These are phyloP conservation scores for Arachnopeziza araneosa DNA, from an alignment of 2,329 filamentous ascomycete genomes.

Conservation along the genomic window DNA sequence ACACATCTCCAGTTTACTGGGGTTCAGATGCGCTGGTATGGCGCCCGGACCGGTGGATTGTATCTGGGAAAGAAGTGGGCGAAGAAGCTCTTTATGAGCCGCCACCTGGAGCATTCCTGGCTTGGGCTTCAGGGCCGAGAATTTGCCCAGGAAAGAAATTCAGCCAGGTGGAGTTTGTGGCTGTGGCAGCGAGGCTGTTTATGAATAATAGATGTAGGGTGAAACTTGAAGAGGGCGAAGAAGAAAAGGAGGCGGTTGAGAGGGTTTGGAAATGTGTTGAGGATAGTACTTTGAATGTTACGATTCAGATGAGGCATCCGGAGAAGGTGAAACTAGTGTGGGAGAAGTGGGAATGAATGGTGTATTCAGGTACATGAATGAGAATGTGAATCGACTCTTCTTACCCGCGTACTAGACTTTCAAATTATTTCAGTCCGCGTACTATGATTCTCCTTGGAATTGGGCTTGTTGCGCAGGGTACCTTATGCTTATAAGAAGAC, in stretches of 20 bases:
- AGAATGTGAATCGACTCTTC: no score
- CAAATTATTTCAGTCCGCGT: no score
- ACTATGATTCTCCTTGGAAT: no score
- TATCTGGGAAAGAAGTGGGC: neutral
- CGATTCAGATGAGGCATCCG: conserved; percentile 15
- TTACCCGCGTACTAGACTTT: no score
- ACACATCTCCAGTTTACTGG: conserved; percentile 14
- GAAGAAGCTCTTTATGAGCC: conserved; percentile 3
- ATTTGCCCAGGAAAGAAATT: conserved; percentile 21
- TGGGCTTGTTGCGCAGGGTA: no score
- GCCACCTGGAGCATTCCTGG: conserved; percentile 8
- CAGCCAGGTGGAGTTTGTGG: conserved; percentile 20
- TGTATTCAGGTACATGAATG: neutral
- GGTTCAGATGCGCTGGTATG: conserved; percentile 12
- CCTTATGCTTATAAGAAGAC: no score
- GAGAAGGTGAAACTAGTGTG: conserved; percentile 15
- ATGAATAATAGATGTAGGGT: conserved; percentile 5
- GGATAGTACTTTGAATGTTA: conserved; percentile 13
- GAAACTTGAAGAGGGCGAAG: conserved; percentile 6
- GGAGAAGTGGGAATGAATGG: conserved; percentile 1
- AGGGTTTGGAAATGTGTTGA: conserved; percentile 11
- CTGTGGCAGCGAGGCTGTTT: conserved; percentile 15
- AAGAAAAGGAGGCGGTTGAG: conserved; percentile 10
- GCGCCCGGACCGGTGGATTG: conserved; percentile 17
- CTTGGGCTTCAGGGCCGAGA: conserved; percentile 14